Evolutionary conservation across 2,329 filamentous ascomycete species (phyloP), one percentile per base, ranked within the genome.

Genomic region (Paramyrothecium sp.): DNA sequence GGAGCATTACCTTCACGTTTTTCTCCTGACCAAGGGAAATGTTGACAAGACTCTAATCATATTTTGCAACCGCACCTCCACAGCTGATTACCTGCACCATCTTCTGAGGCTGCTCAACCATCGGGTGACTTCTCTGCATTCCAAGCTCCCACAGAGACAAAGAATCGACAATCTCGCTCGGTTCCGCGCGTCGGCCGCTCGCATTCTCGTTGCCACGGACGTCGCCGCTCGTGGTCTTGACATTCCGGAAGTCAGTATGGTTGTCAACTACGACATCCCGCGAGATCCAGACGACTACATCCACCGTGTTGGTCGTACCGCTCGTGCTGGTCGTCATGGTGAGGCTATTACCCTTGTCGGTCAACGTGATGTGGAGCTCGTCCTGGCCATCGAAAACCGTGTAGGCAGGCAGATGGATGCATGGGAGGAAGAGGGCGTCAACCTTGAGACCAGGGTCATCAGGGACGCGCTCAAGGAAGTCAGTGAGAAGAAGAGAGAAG

Each of bases 201-300:
- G 94, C 16, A 90, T 99, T 56, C 84, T 99, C 2, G 90, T 99
- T 12, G 94, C 95, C 1, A 99, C 95, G n/a, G n/a, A n/a, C n/a
- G n/a, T n/a, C n/a, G n/a, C n/a, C n/a, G n/a, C n/a, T n/a, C n/a
- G n/a, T n/a, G 95, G 95, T 81, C 84, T 99, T 3, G 95, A 99
- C 76, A 97, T 99, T 60, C 94, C 94, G 1, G 90, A 92, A 64
- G 94, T 98, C 7, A 89, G 85, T 55, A 76, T 98, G 17, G 95
- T 99, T 2, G 79, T 99, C 69, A 98, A 99, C 75, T 99, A 93
- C 74, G 95, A 99, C 70, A 86, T 99, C 1, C 95, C 95, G 0
- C 87, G 94, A n/a, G 92, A 97, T 69, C 92, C 94, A 3, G 93
- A 97, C 71, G 94, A 97, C 74, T 99, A 99, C 73, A 95, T 99